Evolutionary conservation across 2,329 filamentous ascomycete genomes (phyloP).

Genomic region (Madurella mycetomatis): DNA sequence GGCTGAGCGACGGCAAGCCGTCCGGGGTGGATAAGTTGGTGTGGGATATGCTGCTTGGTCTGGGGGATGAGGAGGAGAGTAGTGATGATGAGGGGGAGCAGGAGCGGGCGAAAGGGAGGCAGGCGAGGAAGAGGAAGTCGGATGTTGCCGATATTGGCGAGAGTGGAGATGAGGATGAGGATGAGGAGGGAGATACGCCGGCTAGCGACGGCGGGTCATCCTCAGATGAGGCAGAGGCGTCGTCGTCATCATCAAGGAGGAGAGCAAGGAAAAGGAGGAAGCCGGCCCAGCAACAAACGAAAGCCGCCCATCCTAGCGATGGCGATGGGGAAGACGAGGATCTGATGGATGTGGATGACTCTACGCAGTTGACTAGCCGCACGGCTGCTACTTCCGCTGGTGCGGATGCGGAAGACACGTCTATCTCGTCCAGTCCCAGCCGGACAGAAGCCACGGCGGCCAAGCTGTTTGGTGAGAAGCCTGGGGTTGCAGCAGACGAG

Average conservation of each 20-base stretch:
- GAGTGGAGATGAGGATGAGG: constrained; percentile 28
- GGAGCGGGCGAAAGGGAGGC: constrained; percentile 25
- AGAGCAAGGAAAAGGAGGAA: constrained; percentile 12
- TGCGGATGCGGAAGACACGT: constrained; percentile 32
- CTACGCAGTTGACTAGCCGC: constrained; percentile 19
- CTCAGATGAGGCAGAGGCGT: not conserved
- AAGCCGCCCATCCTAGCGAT: constrained; percentile 1
- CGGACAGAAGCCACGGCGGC: constrained; percentile 5
- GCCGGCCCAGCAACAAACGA: not conserved
- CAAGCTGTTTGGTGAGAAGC: constrained; percentile 30
- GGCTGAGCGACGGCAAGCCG: constrained; percentile 12
- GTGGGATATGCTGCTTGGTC: constrained; percentile 22
- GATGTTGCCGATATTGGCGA: constrained; percentile 27
- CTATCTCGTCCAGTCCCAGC: constrained; percentile 38
- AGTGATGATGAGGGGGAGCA: constrained; percentile 2
- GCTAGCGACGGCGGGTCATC: constrained; percentile 18
- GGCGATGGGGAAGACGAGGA: constrained; percentile 25
- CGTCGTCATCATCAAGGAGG: not conserved
- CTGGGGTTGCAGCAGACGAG: constrained; percentile 38
- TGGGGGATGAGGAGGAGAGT: constrained; percentile 8
- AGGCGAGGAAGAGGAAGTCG: constrained; percentile 27
- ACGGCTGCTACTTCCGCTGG: not conserved
- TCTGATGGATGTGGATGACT: constrained; percentile 24
- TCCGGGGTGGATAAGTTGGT: constrained; percentile 18
- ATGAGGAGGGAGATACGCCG: constrained; percentile 4